phyloP scores from a whole-genome alignment of 441 rosid genomes.

The Populus tomentosa region DNA sequence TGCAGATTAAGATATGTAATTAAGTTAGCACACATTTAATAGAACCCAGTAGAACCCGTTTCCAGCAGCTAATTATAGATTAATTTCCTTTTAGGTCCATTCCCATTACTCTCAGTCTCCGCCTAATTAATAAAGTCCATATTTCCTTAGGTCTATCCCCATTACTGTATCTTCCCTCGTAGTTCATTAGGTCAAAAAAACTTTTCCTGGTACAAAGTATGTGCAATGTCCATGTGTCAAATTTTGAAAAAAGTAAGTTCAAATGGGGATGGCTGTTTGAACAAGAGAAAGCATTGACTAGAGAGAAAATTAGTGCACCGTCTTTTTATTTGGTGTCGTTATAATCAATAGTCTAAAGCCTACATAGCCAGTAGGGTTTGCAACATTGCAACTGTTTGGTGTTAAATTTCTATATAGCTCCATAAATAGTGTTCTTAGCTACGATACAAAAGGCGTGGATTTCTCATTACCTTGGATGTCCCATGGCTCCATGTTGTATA shows the following conservation, averaged over 20 bases:
- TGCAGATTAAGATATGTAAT: constrained; percentile 21
- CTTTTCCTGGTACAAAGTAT: not conserved
- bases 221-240: not conserved
- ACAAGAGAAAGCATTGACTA: not conserved
- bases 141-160: not conserved
- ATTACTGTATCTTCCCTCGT: not conserved
- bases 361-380: not conserved
- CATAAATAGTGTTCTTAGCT: not conserved
- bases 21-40: not conserved
- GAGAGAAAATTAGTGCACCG: not conserved
- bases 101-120: not conserved
- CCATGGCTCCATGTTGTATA: constrained; percentile 98
- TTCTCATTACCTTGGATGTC: constrained; percentile 72
- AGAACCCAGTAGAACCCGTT: not conserved
- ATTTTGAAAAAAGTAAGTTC: not conserved
- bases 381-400: not conserved
- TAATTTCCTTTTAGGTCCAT: not conserved
- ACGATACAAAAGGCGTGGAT: not conserved
- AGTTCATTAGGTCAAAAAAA: not conserved
- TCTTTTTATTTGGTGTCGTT: not conserved
- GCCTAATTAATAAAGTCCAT: not conserved
- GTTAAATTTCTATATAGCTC: not conserved
- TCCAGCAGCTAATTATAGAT: not conserved
- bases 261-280: not conserved
- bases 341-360: not conserved